Evolutionary conservation across 768 basidiomycete genomes (phyloP).

Genomic region (Termitomyces sp.): DNA sequence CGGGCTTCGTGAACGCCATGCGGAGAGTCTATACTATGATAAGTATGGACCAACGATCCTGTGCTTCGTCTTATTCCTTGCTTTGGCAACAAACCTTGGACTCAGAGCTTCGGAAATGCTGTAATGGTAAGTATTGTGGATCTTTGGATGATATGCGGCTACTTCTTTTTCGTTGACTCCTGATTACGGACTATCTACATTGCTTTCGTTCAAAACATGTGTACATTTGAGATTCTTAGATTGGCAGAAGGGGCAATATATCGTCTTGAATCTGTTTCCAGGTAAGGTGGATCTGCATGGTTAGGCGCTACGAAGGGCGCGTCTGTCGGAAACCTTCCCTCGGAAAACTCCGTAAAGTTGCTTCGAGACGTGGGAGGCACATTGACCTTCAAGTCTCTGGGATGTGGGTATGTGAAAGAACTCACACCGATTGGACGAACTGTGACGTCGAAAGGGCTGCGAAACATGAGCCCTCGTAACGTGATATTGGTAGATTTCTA

Average conservation of each 20-base stretch:
- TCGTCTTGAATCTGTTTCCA: background rate
- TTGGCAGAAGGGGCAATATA: background rate
- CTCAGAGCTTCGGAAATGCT: slow-evolving; percentile 57
- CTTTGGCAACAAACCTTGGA: slow-evolving; percentile 71
- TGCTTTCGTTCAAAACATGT: background rate
- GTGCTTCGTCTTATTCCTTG: slow-evolving; percentile 61
- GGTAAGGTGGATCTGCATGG: background rate
- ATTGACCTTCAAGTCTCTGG: background rate
- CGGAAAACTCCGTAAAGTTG: background rate
- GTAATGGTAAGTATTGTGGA: background rate
- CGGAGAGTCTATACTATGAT: slow-evolving; percentile 85
- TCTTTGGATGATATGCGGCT: background rate
- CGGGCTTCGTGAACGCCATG: slow-evolving; percentile 61
- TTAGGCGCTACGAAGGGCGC: background rate
- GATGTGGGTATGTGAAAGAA: too few relatives aligned
- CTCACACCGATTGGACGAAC: too few relatives aligned
- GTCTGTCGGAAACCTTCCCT: background rate
- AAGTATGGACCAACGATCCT: slow-evolving; percentile 80
- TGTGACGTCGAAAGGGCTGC: too few relatives aligned
- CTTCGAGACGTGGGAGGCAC: background rate
- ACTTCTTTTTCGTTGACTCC: background rate
- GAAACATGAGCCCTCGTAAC: background rate
- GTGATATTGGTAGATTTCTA: background rate
- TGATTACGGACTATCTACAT: background rate
- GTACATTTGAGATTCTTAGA: background rate